A percentile compares a stretch with the other conserved stretches of the same genome.
Evolutionary conservation across 129 eudicot genomes (phyloP).

Genomic region (Scalesia atractyloides): DNA sequence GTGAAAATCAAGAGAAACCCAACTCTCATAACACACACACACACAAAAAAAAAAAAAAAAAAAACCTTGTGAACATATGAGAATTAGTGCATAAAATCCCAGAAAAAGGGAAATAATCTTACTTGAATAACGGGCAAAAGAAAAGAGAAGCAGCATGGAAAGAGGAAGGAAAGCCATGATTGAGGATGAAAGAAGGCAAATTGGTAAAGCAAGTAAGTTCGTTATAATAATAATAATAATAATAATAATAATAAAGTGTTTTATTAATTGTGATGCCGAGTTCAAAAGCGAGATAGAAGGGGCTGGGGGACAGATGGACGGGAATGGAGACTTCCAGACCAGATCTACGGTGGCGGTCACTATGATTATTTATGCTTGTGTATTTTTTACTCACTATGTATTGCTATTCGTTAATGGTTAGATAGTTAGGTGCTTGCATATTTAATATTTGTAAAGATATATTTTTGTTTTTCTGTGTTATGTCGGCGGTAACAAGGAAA

Average conservation of each 20-base stretch:
- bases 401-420: too few relatives aligned
- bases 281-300: conserved; percentile 1
- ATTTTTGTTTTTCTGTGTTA: too few relatives aligned
- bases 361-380: too few relatives aligned
- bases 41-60: neutral
- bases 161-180: conserved; percentile 48
- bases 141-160: conserved; percentile 43
- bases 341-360: conserved; percentile 28
- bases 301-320: conserved; percentile 25
- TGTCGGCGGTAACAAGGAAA: too few relatives aligned
- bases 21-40: neutral
- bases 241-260: neutral
- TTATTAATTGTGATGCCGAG: conserved; percentile 5
- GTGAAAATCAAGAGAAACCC: conserved; percentile 5
- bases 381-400: too few relatives aligned
- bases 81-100: neutral
- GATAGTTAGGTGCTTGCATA: too few relatives aligned
- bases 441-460: too few relatives aligned
- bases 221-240: too few relatives aligned
- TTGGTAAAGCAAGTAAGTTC: conserved; percentile 14
- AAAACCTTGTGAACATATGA: too few relatives aligned
- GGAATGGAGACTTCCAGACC: conserved; percentile 27
- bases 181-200: conserved; percentile 24
- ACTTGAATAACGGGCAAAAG: conserved; percentile 60
- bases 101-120: conserved; percentile 23